A percentile compares a stretch with the other conserved stretches of the same genome.
Conservation (phyloP, 805 yeast species). For the Clavispora phyllophila region DNA sequence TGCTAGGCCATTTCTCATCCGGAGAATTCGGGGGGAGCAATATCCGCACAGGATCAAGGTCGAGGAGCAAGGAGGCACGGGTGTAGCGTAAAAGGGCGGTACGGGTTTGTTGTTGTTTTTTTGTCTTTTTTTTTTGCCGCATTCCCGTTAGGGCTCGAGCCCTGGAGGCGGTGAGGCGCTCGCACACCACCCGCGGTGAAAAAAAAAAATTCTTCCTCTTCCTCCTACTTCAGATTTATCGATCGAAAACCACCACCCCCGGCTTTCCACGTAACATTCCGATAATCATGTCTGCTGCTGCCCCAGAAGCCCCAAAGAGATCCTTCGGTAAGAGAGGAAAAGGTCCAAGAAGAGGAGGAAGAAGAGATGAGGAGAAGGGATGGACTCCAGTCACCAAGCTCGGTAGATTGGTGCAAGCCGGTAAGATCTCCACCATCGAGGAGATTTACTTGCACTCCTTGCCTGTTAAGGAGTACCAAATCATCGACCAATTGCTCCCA, state of each 20-base stretch:
- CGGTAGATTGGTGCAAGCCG: constrained; percentile 99
- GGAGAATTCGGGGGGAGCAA: too few species aligned
- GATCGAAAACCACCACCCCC: constrained; percentile 63
- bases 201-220: constrained; percentile 6
- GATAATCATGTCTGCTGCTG: constrained; percentile 48
- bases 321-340: constrained; percentile 52
- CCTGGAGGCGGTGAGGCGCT: constrained; percentile 5
- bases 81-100: too few species aligned
- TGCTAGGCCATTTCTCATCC: too few species aligned
- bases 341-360: constrained; percentile 53
- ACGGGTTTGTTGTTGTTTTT: too few species aligned
- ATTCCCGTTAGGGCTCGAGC: constrained; percentile 13
- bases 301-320: constrained; percentile 43
- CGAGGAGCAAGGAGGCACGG: background rate
- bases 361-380: constrained; percentile 93
- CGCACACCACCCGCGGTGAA: background rate
- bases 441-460: constrained; percentile 99
- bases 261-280: constrained; percentile 72
- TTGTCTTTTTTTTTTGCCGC: too few species aligned
- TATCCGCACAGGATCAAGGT: too few species aligned
- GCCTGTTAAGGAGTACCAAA: constrained; percentile 99
- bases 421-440: constrained; percentile 93
- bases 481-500: constrained; percentile 95
- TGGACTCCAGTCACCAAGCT: constrained; percentile 99
- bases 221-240: constrained; percentile 28